Evolutionary conservation across 495 filamentous ascomycete genomes (phyloP), one percentile per base, ranked within the genome.

Genomic region (Apiosordaria backusii): DNA sequence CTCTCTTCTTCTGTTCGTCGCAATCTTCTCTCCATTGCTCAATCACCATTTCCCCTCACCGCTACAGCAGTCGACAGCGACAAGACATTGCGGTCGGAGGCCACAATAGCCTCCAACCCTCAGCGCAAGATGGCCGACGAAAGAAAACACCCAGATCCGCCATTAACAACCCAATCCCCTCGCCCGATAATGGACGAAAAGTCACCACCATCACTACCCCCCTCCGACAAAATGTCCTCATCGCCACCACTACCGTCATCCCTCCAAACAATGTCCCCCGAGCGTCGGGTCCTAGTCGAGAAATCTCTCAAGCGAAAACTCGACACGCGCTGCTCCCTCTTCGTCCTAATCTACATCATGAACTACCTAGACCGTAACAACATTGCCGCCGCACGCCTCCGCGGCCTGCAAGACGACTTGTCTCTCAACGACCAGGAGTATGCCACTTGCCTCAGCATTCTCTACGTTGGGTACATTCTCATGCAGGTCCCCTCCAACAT

Each of bases 321-420:
- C n/a, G 78, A 80, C 63, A 61, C 69, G 57, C 77, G 78, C 50
- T 80, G 78, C 68, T 71, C 71, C 50, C 64, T 78, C 21, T 80
- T 84, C 62, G 74, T 83, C 35, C 63, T 83, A 58, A 81, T 83
- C 63, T 92, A 92, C 73, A 90, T 92, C 72, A 81, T 92, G 73
- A 92, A 92, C 72, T 93, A 92, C 74, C 77, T 93, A 57, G 90
- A 92, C 74, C 81, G 90, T 22, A 82, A 83, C 68, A 83, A 82
- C 71, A 82, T 84, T 55, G 80, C 78, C 15, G 74, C 77, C 0
- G 82, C 82, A 6, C 79, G 82, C 6, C 68, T 85, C 19, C 82
- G 80, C 52, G 80, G 79, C 5, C 76, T 86, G 16, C 73, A 83
- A 35, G 68, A 69, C 55, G 78, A 84, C 60, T 69, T 79, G n/a